Evolutionary conservation across 2,329 filamentous ascomycete genomes (phyloP).

Genomic region (Ampelomyces quisqualis): DNA sequence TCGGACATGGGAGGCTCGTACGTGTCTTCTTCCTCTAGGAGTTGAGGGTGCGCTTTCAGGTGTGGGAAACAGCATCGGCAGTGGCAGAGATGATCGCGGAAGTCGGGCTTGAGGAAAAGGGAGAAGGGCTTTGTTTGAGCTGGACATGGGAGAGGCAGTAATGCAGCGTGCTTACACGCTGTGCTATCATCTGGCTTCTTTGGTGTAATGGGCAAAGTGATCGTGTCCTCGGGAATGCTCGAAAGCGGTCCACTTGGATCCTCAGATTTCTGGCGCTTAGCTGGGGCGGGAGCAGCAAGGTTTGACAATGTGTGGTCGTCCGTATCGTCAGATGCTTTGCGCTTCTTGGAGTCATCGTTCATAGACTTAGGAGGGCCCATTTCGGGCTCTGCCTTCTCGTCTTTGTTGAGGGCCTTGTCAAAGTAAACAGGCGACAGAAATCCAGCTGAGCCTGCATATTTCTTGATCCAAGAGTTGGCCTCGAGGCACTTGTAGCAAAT

Average conservation of each 20-base stretch:
- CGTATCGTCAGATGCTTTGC: constrained; percentile 49
- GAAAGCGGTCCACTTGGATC: constrained; percentile 27
- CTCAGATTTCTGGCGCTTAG: constrained; percentile 42
- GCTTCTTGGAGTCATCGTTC: constrained; percentile 44
- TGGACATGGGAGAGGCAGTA: constrained; percentile 57
- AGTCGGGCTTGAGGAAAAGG: constrained; percentile 76
- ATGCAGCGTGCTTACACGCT: constrained; percentile 62
- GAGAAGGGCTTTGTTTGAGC: constrained; percentile 65
- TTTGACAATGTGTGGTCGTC: constrained; percentile 17
- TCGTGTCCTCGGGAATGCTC: constrained; percentile 41
- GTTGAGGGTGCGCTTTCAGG: constrained; percentile 70
- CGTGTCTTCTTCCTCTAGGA: constrained; percentile 89
- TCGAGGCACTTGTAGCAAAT: constrained; percentile 94
- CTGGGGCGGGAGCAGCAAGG: constrained; percentile 18
- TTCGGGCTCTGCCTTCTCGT: constrained; percentile 7
- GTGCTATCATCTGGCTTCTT: constrained; percentile 24
- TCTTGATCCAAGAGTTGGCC: constrained; percentile 86
- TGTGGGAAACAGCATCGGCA: constrained; percentile 77
- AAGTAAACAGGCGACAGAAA: constrained; percentile 74
- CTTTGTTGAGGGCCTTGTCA: constrained; percentile 27
- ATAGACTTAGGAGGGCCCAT: constrained; percentile 16
- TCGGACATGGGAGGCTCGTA: constrained; percentile 87
- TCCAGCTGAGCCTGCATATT: constrained; percentile 75
- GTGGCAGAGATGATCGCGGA: constrained; percentile 79
- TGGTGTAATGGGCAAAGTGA: constrained; percentile 27